Percentiles rank a stretch among this genome's conserved stretches.
These are phyloP conservation scores for Choanephora cucurbitarum DNA, from an alignment of 371 early-diverging fungal species.

Conservation along the genomic window DNA sequence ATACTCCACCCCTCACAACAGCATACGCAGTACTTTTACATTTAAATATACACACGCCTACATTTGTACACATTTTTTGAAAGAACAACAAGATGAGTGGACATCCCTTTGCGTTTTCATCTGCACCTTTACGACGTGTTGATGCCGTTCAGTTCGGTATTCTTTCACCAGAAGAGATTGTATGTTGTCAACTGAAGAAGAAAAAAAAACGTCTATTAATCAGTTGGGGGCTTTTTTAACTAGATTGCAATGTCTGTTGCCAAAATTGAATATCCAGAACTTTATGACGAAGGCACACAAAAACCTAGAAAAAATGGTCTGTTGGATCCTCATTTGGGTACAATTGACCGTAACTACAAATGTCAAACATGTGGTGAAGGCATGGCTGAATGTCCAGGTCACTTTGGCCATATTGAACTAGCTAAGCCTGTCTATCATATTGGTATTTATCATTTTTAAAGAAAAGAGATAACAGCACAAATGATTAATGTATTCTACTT, in stretches of 20 bases:
- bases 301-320: conserved; percentile 87
- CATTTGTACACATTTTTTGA: not conserved
- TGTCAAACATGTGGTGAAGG: conserved; percentile 98
- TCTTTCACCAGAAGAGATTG: conserved; percentile 94
- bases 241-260: conserved; percentile 97
- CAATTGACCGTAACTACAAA: conserved; percentile 97
- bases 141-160: conserved; percentile 96
- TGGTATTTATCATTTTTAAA: too few relatives aligned
- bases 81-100: conserved; percentile 47
- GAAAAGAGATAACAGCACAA: too few relatives aligned
- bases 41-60: conserved; percentile 4
- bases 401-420: conserved; percentile 99
- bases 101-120: conserved; percentile 75
- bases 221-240: conserved; percentile 18
- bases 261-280: conserved; percentile 94
- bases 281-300: conserved; percentile 91
- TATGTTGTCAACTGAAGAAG: conserved; percentile 58
- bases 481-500: not conserved
- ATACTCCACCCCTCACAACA: not conserved
- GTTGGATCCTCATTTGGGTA: conserved; percentile 98
- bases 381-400: conserved; percentile 98
- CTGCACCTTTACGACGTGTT: conserved; percentile 90
- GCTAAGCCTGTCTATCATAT: conserved; percentile 98
- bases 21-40: too few relatives aligned
- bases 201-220: conserved; percentile 1